A percentile compares a stretch with the other conserved stretches of the same genome.
phyloP scores from a whole-genome alignment of 1,284 basidiomycete species.

The Puccinia polysora region DNA sequence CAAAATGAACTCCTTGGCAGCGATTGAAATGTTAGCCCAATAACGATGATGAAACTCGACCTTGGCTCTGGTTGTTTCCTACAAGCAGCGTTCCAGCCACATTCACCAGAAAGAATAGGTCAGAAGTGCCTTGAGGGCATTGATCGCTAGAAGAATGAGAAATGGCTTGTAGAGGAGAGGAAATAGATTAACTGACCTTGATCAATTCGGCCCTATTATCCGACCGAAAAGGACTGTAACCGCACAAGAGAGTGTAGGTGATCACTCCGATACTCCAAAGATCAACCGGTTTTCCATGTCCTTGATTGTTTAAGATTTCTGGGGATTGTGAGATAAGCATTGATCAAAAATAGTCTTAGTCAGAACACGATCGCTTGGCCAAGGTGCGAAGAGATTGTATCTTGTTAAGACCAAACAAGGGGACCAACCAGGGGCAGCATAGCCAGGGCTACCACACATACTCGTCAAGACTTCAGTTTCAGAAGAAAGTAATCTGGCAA shows the following conservation, averaged over 20 bases:
- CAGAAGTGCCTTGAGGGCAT: slow-evolving; percentile 51
- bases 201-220: slow-evolving; percentile 72
- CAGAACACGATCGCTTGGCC: too few species aligned
- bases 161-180: neutral
- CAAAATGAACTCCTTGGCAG: slow-evolving; percentile 77
- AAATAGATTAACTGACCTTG: slow-evolving; percentile 62
- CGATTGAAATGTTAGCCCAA: slow-evolving; percentile 13
- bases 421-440: slow-evolving; percentile 69
- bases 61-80: slow-evolving; percentile 20
- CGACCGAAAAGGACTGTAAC: slow-evolving; percentile 86
- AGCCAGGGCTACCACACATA: slow-evolving; percentile 84
- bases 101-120: too few species aligned
- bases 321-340: slow-evolving; percentile 47
- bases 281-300: slow-evolving; percentile 87
- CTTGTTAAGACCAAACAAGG: too few species aligned
- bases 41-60: slow-evolving; percentile 32
- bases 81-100: too few species aligned
- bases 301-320: slow-evolving; percentile 75
- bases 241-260: slow-evolving; percentile 74
- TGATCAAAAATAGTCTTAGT: neutral
- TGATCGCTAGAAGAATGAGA: neutral
- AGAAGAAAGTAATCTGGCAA: slow-evolving; percentile 78
- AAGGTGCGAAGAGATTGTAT: too few species aligned
- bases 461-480: slow-evolving; percentile 72
- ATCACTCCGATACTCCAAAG: slow-evolving; percentile 94